These are phyloP conservation scores for Melampsora abietis-canadensis DNA, from an alignment of 1,284 basidiomycete genomes.

Conservation along the genomic window DNA sequence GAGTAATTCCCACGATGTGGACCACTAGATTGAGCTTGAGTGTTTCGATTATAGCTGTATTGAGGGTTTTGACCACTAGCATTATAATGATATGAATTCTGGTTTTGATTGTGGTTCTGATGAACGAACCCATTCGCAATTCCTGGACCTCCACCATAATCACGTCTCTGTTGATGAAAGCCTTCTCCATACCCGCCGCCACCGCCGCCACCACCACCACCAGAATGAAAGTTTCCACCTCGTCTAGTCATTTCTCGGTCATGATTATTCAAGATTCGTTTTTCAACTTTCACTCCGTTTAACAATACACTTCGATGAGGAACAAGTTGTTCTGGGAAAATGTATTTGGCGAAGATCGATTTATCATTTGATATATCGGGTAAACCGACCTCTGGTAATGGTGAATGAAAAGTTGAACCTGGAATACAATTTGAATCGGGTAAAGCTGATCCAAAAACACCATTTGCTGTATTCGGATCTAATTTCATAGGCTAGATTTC, in stretches of 20 bases:
- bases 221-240: constrained; percentile 50
- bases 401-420: constrained; percentile 80
- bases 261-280: constrained; percentile 64
- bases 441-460: constrained; percentile 74
- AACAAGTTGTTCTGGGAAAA: constrained; percentile 78
- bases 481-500: constrained; percentile 58
- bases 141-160: constrained; percentile 36
- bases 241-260: constrained; percentile 70
- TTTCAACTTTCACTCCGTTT: constrained; percentile 66
- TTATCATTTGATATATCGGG: constrained; percentile 80
- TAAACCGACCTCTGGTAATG: constrained; percentile 58
- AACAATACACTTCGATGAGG: constrained; percentile 83
- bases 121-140: constrained; percentile 9
- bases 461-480: constrained; percentile 68
- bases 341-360: constrained; percentile 80
- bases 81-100: background rate
- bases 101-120: constrained; percentile 6
- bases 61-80: constrained; percentile 23
- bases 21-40: background rate
- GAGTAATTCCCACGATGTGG: background rate
- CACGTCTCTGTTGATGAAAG: constrained; percentile 40
- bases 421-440: constrained; percentile 86
- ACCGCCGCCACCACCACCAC: constrained; percentile 53
- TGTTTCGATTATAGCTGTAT: background rate
- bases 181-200: constrained; percentile 6